These are phyloP conservation scores for Cryptococcus floricola DNA, from an alignment of 1,284 basidiomycete species.

Conservation along the genomic window DNA sequence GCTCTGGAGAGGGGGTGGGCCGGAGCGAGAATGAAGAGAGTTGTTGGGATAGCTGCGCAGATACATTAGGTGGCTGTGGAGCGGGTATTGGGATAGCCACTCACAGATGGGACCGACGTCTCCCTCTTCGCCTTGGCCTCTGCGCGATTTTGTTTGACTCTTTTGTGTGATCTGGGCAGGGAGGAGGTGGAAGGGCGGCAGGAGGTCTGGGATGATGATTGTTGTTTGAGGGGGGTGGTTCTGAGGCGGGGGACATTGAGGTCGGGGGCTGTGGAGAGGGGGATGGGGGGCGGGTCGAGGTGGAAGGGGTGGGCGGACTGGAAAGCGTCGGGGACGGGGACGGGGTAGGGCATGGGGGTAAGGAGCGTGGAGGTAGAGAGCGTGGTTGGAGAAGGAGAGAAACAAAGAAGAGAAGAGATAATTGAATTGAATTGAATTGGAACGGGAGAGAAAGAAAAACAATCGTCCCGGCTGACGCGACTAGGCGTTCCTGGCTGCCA, in stretches of 20 bases:
- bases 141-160: slow-evolving; percentile 15
- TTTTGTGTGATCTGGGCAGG: slow-evolving; percentile 32
- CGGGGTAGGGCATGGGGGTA: not conserved
- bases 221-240: not conserved
- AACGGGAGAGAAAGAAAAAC: not conserved
- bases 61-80: not conserved
- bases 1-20: slow-evolving; percentile 19
- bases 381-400: too few species aligned
- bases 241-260: not conserved
- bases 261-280: not conserved
- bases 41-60: slow-evolving; percentile 34
- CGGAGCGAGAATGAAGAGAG: slow-evolving; percentile 40
- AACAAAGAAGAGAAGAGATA: too few species aligned
- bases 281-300: not conserved
- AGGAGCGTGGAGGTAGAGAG: not conserved
- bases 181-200: slow-evolving; percentile 18
- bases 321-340: not conserved
- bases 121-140: slow-evolving; percentile 19
- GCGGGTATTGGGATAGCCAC: slow-evolving; percentile 1
- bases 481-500: too few species aligned
- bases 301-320: not conserved
- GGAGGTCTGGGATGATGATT: not conserved
- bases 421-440: too few species aligned
- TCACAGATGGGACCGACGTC: slow-evolving; percentile 41
- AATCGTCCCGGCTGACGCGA: not conserved